These are phyloP conservation scores for Acanthamoeba lenticulata DNA, from an alignment of 208 protist species.

Conservation along the genomic window DNA sequence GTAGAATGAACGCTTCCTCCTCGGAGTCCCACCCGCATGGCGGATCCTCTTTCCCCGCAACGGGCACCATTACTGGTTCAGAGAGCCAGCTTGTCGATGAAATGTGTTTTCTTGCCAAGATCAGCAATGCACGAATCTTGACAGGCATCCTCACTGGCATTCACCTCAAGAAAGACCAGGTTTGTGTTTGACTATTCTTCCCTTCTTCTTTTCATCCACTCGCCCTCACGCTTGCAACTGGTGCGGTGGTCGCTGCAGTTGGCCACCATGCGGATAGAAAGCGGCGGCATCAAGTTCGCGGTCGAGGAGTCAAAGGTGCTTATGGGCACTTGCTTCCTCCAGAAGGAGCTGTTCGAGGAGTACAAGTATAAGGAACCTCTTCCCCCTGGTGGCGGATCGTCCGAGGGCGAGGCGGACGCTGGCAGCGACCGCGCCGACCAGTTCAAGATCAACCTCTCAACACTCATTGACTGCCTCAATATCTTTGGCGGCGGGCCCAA, in stretches of 20 bases:
- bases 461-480: constrained; percentile 38
- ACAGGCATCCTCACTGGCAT: constrained; percentile 30
- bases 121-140: constrained; percentile 5
- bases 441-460: constrained; percentile 48
- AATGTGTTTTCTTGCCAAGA: constrained; percentile 33
- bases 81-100: background rate
- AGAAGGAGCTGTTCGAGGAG: constrained; percentile 51
- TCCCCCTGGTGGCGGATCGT: background rate
- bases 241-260: background rate
- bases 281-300: constrained; percentile 8
- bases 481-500: constrained; percentile 33
- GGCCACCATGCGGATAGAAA: constrained; percentile 24
- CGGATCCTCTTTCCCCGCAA: background rate
- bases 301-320: constrained; percentile 49
- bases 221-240: background rate
- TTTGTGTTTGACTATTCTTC: background rate
- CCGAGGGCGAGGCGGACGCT: background rate
- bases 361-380: constrained; percentile 38
- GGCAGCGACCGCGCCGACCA: background rate
- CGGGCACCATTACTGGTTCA: background rate
- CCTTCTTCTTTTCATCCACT: background rate
- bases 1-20: background rate
- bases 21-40: background rate
- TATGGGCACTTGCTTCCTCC: background rate
- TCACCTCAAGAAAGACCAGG: constrained; percentile 51